Conservation (phyloP, 176 grass and related monocot species). For the Triticum dicoccoides region DNA sequence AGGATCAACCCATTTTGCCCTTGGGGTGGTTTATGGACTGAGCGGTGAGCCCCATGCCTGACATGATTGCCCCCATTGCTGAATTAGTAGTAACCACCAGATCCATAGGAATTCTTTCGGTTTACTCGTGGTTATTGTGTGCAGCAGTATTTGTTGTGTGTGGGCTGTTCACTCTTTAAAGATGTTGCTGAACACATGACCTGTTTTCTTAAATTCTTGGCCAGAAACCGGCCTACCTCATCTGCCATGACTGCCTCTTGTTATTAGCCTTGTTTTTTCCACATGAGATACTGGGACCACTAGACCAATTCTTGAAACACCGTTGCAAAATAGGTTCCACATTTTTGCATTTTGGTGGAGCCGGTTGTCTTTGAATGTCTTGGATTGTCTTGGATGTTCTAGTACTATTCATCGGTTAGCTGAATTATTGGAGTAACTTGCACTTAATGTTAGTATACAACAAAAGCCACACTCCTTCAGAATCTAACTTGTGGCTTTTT, state of each 20-base stretch:
- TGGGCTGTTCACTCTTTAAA: slow-evolving; percentile 19
- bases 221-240: slow-evolving; percentile 36
- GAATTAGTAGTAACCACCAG: neutral
- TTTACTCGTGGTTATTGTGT: slow-evolving; percentile 19
- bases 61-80: slow-evolving; percentile 8
- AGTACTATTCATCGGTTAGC: neutral
- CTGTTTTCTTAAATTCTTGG: slow-evolving; percentile 26
- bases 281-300: neutral
- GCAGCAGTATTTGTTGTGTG: slow-evolving; percentile 18
- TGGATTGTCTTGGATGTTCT: too few relatives aligned
- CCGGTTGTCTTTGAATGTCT: neutral
- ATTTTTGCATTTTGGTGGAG: slow-evolving; percentile 9
- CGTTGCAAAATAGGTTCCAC: neutral
- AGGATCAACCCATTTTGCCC: neutral
- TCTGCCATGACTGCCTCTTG: slow-evolving; percentile 16
- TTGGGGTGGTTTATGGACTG: neutral
- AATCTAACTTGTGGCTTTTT: neutral
- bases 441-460: too few relatives aligned
- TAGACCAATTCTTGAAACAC: neutral
- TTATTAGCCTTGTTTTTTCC: slow-evolving; percentile 17
- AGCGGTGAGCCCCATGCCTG: slow-evolving; percentile 1
- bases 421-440: neutral
- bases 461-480: neutral
- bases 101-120: slow-evolving; percentile 11
- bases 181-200: slow-evolving; percentile 3